These are phyloP conservation scores for Naganishia kalamii DNA, from an alignment of 768 basidiomycete genomes.

Conservation along the genomic window DNA sequence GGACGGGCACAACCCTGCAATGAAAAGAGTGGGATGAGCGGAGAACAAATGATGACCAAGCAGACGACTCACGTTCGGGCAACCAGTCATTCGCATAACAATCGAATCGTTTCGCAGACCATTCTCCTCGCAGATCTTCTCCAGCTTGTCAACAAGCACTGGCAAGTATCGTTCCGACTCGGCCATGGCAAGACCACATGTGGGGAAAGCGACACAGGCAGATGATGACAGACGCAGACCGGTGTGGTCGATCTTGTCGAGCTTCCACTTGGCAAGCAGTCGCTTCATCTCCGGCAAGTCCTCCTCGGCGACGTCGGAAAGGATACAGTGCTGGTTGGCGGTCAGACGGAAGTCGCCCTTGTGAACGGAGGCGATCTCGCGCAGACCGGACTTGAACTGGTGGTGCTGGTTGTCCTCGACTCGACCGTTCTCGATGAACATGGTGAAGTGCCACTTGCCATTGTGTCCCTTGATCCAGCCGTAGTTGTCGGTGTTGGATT, in stretches of 20 bases:
- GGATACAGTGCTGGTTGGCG: conserved; percentile 85
- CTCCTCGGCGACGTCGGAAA: conserved; percentile 70
- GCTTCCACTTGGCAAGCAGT: conserved; percentile 73
- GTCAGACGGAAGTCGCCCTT: conserved; percentile 91
- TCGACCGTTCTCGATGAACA: conserved; percentile 96
- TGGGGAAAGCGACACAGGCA: conserved; percentile 96
- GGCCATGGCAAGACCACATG: conserved; percentile 72
- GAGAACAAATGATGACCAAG: background rate
- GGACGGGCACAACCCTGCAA: conserved; percentile 73
- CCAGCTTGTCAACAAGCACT: conserved; percentile 82
- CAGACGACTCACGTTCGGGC: conserved; percentile 49
- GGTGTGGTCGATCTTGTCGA: conserved; percentile 75
- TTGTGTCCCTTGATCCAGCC: conserved; percentile 87
- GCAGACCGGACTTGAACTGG: conserved; percentile 85
- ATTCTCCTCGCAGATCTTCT: conserved; percentile 86
- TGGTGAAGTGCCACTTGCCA: conserved; percentile 81
- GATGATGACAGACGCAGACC: conserved; percentile 81
- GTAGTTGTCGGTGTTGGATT: conserved; percentile 84
- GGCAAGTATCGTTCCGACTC: conserved; percentile 86
- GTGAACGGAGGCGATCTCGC: conserved; percentile 88
- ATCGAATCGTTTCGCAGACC: conserved; percentile 90
- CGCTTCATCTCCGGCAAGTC: conserved; percentile 71
- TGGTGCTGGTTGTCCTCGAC: conserved; percentile 80
- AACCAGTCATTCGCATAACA: conserved; percentile 98
- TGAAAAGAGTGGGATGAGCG: background rate